These are phyloP conservation scores for Trichoderma atroviride DNA, from an alignment of 2,329 filamentous ascomycete species.

Conservation along the genomic window DNA sequence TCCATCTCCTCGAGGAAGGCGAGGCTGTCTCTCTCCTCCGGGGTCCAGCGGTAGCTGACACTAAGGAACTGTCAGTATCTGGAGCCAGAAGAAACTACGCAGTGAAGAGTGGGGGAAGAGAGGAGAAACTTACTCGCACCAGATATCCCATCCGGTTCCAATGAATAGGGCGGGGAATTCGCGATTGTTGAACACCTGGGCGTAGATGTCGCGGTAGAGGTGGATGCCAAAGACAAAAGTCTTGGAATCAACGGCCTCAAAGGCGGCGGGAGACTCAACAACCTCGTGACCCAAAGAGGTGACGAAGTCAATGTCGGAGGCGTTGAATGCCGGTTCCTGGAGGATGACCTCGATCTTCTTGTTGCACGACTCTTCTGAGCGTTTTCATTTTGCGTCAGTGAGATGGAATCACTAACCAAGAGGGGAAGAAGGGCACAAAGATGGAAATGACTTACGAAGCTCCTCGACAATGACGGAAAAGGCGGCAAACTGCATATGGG, in stretches of 20 bases:
- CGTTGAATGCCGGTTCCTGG: slow-evolving; percentile 58
- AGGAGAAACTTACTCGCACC: slow-evolving; percentile 50
- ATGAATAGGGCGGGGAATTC: slow-evolving; percentile 58
- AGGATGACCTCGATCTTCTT: slow-evolving; percentile 48
- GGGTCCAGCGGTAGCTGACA: background rate
- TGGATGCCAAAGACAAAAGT: slow-evolving; percentile 66
- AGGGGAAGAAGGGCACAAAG: background rate
- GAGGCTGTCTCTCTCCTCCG: background rate
- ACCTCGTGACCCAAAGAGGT: slow-evolving; percentile 43
- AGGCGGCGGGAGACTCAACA: slow-evolving; percentile 56
- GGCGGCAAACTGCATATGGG: slow-evolving; percentile 57
- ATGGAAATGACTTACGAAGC: slow-evolving; percentile 41
- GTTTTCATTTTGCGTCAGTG: background rate
- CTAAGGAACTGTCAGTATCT: background rate
- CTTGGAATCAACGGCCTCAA: slow-evolving; percentile 49
- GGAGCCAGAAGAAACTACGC: background rate
- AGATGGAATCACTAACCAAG: background rate
- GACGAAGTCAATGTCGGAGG: slow-evolving; percentile 55
- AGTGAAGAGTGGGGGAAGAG: background rate
- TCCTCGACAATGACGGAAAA: slow-evolving; percentile 50
- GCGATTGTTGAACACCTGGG: slow-evolving; percentile 48
- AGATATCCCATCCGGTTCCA: slow-evolving; percentile 56
- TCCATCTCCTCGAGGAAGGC: slow-evolving; percentile 27
- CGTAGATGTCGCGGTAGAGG: slow-evolving; percentile 58
- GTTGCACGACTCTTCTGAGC: background rate